Evolutionary conservation across 2,329 filamentous ascomycete species (phyloP), one percentile per base, ranked within the genome.

Genomic region (Sarocladium oryzae): DNA sequence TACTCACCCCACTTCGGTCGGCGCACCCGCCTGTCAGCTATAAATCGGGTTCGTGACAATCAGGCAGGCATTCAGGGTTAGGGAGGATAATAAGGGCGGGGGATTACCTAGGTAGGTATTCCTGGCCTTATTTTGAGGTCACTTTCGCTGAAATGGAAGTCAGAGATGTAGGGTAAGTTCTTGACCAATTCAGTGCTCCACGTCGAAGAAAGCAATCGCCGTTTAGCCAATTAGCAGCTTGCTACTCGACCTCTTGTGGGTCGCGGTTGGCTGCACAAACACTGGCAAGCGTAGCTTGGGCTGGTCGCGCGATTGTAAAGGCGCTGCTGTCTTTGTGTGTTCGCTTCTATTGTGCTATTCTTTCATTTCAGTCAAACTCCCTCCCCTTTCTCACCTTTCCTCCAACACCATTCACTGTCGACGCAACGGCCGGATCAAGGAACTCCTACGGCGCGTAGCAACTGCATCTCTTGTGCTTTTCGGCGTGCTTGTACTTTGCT

Each of bases 271-370:
- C 16, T n/a, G n/a, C 43, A 13, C 32, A 48, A 48, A 48, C 43
- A 48, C 43, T 23, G 43, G 43, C 43, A 48, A 26, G 43, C 26
- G 43, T 26, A 33, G 16, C 16, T 26, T 4, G n/a, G 28, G n/a
- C 43, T 32, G 13, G 40, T 23, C 21, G 40, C 43, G 43, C 43
- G 3, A 48, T 33, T 33, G 43, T 48, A 24, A 18, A 48, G 28
- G 23, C 37, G 21, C n/a, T 8, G 43, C 20, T 48, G 43, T 26
- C 43, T 48, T 48, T 48, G 43, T 26, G 20, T 26, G 40, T 43
- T 8, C 9, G 11, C 15, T 6, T 23, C 5, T 16, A 8, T 15
- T 4, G 8, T 23, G 20, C 16, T 23, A 10, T 32, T 48, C 28
- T 18, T 33, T 48, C 28, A 32, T 21, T 48, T 20, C 28, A n/a